Base-by-base conservation (phyloP, 192 early-diverging fungal species). In the Backusella luteola region DNA sequence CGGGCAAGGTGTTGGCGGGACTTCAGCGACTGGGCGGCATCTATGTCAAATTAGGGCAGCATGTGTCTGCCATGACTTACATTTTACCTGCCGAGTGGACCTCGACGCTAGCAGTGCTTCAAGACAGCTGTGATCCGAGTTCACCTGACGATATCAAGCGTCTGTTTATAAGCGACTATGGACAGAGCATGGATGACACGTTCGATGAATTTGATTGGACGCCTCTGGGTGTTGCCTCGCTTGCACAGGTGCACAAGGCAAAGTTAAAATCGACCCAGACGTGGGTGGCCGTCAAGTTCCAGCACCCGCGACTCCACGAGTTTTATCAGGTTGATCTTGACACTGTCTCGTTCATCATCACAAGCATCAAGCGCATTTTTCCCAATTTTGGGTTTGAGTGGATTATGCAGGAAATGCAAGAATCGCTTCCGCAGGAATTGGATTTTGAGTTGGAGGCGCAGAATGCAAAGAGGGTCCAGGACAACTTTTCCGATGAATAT, bases 271-370 rank as follows among this genome's bases (percentile, higher is more conserved):
- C 85, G 19, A 89, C 81, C 7, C 90, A 91, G 35, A 78, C 85
- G n/a, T 87, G 89, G 73, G 95, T 98, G 6, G 97, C 97, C 1
- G 92, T 98, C 82, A 98, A 98, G 81, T 84, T 97, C 29, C 97
- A 98, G 83, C 97, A 98, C 74, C 93, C 94, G 0, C 86, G 89
- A 69, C 83, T 98, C n/a, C 86, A 94, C 36, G 85, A 89, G 35
- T 81, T 74, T 38, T 71, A 59, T 34, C 89, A 93, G 75, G 87
- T 92, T 53, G 87, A 89, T 35, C 85, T 96, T 46, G 95, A 96
- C 5, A 92, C 93, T 0, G 90, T 92, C 0, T 84, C 88, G 0
- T 82, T 87, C 2, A 82, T 94, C 66, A 84, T 93, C 4, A 77
- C 82, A 34, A 76, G 85, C 42, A 83, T 93, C 42, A 90, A 93